A percentile compares a stretch with the other conserved stretches of the same genome.
Conservation (phyloP, 768 basidiomycete genomes). For the Kwoniella pini region DNA sequence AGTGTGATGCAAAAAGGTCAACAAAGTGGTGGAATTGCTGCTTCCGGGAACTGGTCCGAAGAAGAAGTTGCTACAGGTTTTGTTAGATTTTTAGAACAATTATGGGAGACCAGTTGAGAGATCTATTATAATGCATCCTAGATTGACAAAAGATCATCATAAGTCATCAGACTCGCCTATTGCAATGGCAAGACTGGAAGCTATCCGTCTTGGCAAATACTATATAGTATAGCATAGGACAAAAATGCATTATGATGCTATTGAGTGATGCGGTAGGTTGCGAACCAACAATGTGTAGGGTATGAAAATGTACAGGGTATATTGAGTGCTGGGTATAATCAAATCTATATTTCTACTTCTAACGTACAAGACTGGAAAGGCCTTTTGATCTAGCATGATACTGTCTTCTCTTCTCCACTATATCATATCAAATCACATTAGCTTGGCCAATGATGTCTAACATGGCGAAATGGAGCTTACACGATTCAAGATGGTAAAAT, state of each 20-base stretch:
- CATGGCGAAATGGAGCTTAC: background rate
- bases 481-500: constrained; percentile 6
- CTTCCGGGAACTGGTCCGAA: constrained; percentile 46
- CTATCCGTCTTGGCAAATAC: too few species aligned
- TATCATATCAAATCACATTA: background rate
- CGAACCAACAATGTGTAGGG: background rate
- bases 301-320: background rate
- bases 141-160: too few species aligned
- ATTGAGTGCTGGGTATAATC: constrained; percentile 1
- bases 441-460: background rate
- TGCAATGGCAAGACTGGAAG: too few species aligned
- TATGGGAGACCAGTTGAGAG: constrained; percentile 41
- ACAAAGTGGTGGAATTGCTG: constrained; percentile 41
- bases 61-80: constrained; percentile 53
- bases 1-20: constrained; percentile 79
- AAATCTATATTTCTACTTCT: too few species aligned
- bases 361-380: background rate
- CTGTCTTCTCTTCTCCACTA: constrained; percentile 1
- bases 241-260: background rate
- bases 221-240: too few species aligned
- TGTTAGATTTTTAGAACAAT: constrained; percentile 54
- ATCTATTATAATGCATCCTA: too few species aligned
- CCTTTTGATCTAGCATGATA: background rate
- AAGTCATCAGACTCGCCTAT: too few species aligned
- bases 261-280: background rate